phyloP scores from a whole-genome alignment of 495 filamentous ascomycete species.

The Hypoxylon fragiforme region DNA sequence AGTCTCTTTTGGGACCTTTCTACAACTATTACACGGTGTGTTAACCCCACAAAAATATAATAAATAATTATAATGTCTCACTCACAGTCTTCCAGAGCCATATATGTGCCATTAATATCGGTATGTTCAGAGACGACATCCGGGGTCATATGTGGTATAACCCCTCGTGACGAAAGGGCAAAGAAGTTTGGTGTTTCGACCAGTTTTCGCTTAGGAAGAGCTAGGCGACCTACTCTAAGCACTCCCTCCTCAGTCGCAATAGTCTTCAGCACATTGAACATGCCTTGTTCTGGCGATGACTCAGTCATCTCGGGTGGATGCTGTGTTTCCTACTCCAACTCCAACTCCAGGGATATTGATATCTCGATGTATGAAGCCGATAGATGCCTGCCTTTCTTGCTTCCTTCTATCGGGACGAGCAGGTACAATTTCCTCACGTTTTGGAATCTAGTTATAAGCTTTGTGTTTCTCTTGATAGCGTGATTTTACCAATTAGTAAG shows the following conservation, averaged over 20 bases:
- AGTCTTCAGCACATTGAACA: slow-evolving; percentile 47
- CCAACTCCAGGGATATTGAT: too few species aligned
- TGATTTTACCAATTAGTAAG: not conserved
- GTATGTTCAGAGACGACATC: slow-evolving; percentile 74
- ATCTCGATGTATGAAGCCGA: too few species aligned
- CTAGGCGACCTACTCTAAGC: slow-evolving; percentile 64
- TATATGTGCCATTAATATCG: slow-evolving; percentile 68
- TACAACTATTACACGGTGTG: slow-evolving; percentile 36
- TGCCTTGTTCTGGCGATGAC: slow-evolving; percentile 18
- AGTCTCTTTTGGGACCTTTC: slow-evolving; percentile 27
- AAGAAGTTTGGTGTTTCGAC: slow-evolving; percentile 83
- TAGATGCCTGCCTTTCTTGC: too few species aligned
- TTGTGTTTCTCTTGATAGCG: not conserved
- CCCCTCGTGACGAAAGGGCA: slow-evolving; percentile 76
- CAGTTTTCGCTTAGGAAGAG: slow-evolving; percentile 58
- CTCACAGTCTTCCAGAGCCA: slow-evolving; percentile 93
- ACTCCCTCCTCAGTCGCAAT: slow-evolving; percentile 38
- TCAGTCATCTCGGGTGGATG: slow-evolving; percentile 4
- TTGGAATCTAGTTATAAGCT: not conserved
- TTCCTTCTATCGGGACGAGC: too few species aligned
- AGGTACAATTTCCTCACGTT: too few species aligned
- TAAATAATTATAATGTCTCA: slow-evolving; percentile 38
- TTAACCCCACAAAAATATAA: slow-evolving; percentile 36
- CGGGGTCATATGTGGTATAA: slow-evolving; percentile 82
- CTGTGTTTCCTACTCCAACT: not conserved